These are phyloP conservation scores for Hypoxylon sp. DNA, from an alignment of 2,329 filamentous ascomycete genomes.

Conservation along the genomic window DNA sequence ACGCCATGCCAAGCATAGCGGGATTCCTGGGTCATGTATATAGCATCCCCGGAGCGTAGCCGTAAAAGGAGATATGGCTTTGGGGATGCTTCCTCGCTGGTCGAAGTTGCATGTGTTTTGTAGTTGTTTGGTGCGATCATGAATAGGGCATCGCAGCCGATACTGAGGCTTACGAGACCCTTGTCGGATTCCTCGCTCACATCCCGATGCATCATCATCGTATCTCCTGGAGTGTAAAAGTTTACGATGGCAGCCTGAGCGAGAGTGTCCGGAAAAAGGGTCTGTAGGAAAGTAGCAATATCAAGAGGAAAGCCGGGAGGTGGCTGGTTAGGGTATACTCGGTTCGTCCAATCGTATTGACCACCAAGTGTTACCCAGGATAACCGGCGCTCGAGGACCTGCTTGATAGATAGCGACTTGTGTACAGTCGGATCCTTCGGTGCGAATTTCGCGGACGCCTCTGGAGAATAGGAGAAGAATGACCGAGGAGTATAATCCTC, in stretches of 20 bases:
- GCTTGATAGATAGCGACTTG: constrained; percentile 75
- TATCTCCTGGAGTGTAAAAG: constrained; percentile 90
- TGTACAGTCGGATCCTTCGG: constrained; percentile 82
- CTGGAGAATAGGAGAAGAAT: constrained; percentile 66
- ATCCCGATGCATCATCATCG: constrained; percentile 91
- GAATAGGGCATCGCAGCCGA: constrained; percentile 92
- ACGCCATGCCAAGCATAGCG: constrained; percentile 97
- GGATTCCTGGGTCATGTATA: constrained; percentile 87
- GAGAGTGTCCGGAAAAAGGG: constrained; percentile 79
- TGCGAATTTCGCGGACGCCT: constrained; percentile 65
- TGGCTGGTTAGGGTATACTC: constrained; percentile 77
- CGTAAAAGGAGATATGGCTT: constrained; percentile 71
- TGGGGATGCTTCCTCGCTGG: constrained; percentile 42
- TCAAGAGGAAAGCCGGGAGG: constrained; percentile 82
- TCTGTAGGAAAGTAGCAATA: constrained; percentile 74
- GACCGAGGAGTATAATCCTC: constrained; percentile 53
- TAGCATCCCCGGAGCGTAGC: constrained; percentile 85
- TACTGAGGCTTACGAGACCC: constrained; percentile 85
- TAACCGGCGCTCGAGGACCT: constrained; percentile 81
- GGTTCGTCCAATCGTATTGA: constrained; percentile 95
- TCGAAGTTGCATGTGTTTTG: constrained; percentile 39
- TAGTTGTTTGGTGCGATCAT: constrained; percentile 76
- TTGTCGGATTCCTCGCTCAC: constrained; percentile 86
- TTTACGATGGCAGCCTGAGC: constrained; percentile 95
- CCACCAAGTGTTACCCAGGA: constrained; percentile 96